A percentile compares a stretch with the other conserved stretches of the same genome.
These are phyloP conservation scores for Vitis rotundifolia DNA, from an alignment of 164 flowering plant genomes.

Conservation along the genomic window DNA sequence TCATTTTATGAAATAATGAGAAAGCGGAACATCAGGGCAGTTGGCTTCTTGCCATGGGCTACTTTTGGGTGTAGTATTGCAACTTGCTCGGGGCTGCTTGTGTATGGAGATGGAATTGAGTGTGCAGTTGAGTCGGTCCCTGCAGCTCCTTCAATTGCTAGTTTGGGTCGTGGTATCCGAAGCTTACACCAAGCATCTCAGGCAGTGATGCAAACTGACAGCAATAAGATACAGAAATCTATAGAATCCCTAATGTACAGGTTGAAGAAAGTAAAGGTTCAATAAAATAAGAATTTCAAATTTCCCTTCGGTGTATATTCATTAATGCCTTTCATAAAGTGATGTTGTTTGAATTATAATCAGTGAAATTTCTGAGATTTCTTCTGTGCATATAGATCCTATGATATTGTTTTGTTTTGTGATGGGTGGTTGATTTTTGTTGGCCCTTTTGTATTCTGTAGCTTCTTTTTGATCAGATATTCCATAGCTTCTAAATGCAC, in stretches of 20 bases:
- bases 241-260: constrained; percentile 65
- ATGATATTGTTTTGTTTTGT: no score
- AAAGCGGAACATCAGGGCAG: constrained; percentile 46
- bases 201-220: constrained; percentile 39
- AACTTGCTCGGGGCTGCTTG: constrained; percentile 71
- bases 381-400: constrained; percentile 8
- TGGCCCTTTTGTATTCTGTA: no score
- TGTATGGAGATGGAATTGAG: constrained; percentile 89
- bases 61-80: constrained; percentile 86
- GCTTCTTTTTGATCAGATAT: no score
- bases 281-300: constrained; percentile 28
- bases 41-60: constrained; percentile 68
- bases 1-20: constrained; percentile 96
- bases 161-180: constrained; percentile 82
- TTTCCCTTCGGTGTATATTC: constrained; percentile 2
- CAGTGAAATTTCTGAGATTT: not conserved
- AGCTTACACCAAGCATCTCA: constrained; percentile 66
- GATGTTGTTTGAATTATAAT: not conserved
- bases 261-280: constrained; percentile 43
- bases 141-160: constrained; percentile 76
- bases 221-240: constrained; percentile 57
- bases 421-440: no score
- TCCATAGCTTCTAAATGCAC: no score
- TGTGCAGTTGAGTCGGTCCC: constrained; percentile 83
- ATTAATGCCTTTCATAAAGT: not conserved